These are phyloP conservation scores for Diaporthe citriasiana DNA, from an alignment of 2,329 filamentous ascomycete genomes.

Conservation along the genomic window DNA sequence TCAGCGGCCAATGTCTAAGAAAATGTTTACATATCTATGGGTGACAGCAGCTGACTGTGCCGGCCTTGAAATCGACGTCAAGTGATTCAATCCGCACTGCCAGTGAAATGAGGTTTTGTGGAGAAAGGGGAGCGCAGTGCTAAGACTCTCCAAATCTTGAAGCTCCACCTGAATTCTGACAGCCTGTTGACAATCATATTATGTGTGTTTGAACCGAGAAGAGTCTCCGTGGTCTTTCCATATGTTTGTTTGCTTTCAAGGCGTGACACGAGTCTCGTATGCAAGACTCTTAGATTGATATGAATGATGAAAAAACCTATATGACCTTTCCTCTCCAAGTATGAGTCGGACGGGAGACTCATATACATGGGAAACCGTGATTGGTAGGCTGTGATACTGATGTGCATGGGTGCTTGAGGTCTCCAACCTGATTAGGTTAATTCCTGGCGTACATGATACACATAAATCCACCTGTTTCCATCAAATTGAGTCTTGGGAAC, in stretches of 20 bases:
- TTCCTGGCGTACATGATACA: too few relatives aligned
- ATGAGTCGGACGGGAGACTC: neutral
- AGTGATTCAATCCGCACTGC: neutral
- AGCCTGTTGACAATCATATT: fast-evolving
- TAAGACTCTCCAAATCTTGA: neutral
- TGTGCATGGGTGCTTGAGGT: neutral
- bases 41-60: neutral
- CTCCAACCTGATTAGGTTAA: too few relatives aligned
- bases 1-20: neutral
- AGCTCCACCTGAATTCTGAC: neutral
- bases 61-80: neutral
- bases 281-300: neutral
- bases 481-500: neutral
- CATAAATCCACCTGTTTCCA: neutral
- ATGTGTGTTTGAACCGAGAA: neutral
- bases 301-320: neutral
- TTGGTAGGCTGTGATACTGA: neutral
- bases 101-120: neutral
- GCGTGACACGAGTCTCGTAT: neutral
- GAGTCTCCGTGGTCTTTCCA: neutral
- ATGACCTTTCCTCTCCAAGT: neutral
- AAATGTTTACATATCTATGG: neutral
- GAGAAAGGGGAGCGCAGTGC: neutral
- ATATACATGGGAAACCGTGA: neutral
- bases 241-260: neutral